phyloP scores from a whole-genome alignment of 2,329 filamentous ascomycete species.

The Paecilomyces variotii region DNA sequence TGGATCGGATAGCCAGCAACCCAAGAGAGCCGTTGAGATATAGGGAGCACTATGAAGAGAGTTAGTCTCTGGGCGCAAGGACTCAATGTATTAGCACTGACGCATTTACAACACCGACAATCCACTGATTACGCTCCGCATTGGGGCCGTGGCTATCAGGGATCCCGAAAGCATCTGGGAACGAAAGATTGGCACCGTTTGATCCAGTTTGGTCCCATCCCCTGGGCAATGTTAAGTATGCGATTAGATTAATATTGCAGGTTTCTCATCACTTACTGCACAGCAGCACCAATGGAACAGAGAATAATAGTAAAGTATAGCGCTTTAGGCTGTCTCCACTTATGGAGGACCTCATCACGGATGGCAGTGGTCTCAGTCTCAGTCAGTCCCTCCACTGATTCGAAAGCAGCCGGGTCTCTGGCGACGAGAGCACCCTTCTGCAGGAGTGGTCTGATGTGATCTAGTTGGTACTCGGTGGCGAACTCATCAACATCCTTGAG shows the following conservation, averaged over 20 bases:
- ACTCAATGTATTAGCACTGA: conserved; percentile 41
- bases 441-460: conserved; percentile 42
- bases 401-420: conserved; percentile 40
- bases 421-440: conserved; percentile 42
- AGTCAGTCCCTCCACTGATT: conserved; percentile 35
- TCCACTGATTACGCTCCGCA: conserved; percentile 43
- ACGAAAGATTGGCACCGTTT: conserved; percentile 47
- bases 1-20: conserved; percentile 61
- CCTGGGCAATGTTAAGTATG: conserved; percentile 9
- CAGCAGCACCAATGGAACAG: conserved; percentile 45
- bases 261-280: conserved; percentile 33
- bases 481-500: conserved; percentile 23
- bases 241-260: not conserved
- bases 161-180: conserved; percentile 41
- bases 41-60: conserved; percentile 39
- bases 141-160: conserved; percentile 26
- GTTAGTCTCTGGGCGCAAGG: conserved; percentile 12
- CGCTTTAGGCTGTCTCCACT: conserved; percentile 42
- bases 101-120: conserved; percentile 60
- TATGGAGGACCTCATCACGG: conserved; percentile 39
- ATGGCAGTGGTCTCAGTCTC: conserved; percentile 36
- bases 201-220: conserved; percentile 48
- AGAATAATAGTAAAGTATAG: conserved; percentile 46
- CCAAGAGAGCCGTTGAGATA: conserved; percentile 45
- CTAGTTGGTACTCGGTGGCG: conserved; percentile 52